A percentile compares a stretch with the other conserved stretches of the same genome.
Evolutionary conservation across 1,284 basidiomycete species (phyloP).

Genomic region (Bondarzewia mesenterica): DNA sequence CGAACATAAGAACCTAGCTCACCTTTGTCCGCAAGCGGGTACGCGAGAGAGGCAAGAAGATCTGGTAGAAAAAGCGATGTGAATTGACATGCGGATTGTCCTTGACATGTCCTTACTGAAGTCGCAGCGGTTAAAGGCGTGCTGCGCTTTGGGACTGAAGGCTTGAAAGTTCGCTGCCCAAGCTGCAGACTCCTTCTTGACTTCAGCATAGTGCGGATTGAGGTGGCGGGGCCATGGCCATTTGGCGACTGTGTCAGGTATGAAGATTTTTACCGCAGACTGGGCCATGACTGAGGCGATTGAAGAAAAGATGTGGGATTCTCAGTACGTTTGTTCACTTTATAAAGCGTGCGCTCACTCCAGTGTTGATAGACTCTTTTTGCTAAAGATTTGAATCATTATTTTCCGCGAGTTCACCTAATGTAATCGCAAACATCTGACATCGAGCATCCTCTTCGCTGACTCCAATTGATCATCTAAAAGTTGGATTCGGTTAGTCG

Average conservation of each 20-base stretch:
- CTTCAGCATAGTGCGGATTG: slow-evolving; percentile 8
- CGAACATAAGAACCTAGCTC: background rate
- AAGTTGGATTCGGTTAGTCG: too few species aligned
- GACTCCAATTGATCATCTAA: too few species aligned
- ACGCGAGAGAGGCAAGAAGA: slow-evolving; percentile 5
- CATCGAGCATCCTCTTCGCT: too few species aligned
- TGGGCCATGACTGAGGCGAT: too few species aligned
- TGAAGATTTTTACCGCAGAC: slow-evolving; percentile 3
- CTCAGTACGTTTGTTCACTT: too few species aligned
- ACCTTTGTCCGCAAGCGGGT: slow-evolving; percentile 3
- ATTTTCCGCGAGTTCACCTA: too few species aligned
- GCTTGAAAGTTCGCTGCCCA: slow-evolving; percentile 7
- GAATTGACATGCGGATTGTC: too few species aligned
- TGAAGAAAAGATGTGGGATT: too few species aligned
- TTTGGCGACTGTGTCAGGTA: slow-evolving; percentile 3
- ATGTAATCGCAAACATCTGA: too few species aligned
- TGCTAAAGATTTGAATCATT: too few species aligned
- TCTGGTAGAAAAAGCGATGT: background rate
- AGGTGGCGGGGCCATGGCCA: slow-evolving; percentile 6
- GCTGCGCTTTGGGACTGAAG: slow-evolving; percentile 4
- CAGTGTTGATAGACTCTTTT: too few species aligned
- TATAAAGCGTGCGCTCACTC: too few species aligned
- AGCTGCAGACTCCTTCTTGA: slow-evolving; percentile 2
- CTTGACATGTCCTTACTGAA: slow-evolving; percentile 6
- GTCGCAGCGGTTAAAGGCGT: slow-evolving; percentile 8